Evolutionary conservation across 2,329 filamentous ascomycete species (phyloP).

Genomic region (Xylariaceae sp.): DNA sequence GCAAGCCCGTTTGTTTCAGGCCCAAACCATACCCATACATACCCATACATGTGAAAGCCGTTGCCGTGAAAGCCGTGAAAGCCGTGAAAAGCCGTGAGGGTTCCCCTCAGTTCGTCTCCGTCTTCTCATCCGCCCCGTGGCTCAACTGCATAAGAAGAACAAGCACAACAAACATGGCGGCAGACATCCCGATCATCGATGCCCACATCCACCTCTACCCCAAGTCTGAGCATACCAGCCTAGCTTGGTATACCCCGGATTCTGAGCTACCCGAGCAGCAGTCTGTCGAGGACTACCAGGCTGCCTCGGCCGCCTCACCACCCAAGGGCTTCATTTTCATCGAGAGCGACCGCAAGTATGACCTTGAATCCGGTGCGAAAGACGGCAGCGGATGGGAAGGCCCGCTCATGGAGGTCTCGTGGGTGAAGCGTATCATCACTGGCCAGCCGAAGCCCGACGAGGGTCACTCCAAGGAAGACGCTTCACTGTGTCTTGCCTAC

Average conservation of each 20-base stretch:
- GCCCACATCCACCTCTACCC: slow-evolving; percentile 90
- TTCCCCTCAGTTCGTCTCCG: neutral
- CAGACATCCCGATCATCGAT: slow-evolving; percentile 64
- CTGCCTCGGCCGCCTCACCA: slow-evolving; percentile 37
- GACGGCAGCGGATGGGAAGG: slow-evolving; percentile 56
- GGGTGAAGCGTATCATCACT: slow-evolving; percentile 59
- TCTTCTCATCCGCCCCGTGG: neutral
- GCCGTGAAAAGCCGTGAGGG: neutral
- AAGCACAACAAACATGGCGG: slow-evolving; percentile 22
- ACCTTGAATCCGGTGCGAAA: slow-evolving; percentile 41
- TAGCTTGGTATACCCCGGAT: slow-evolving; percentile 62
- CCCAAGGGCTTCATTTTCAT: slow-evolving; percentile 73
- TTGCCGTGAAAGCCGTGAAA: too few relatives aligned
- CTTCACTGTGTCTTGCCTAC: slow-evolving; percentile 58
- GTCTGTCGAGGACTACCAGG: slow-evolving; percentile 58
- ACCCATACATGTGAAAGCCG: too few relatives aligned
- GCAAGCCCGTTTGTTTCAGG: too few relatives aligned
- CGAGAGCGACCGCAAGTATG: slow-evolving; percentile 71
- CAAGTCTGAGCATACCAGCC: slow-evolving; percentile 55
- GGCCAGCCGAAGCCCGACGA: slow-evolving; percentile 53
- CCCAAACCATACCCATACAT: too few relatives aligned
- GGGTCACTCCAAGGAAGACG: slow-evolving; percentile 49
- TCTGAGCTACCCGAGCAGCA: slow-evolving; percentile 58
- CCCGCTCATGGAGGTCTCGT: slow-evolving; percentile 67
- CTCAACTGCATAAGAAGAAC: neutral